A percentile compares a stretch with the other conserved stretches of the same genome.
These are phyloP conservation scores for Yamadazyma buinensis DNA, from an alignment of 1,139 yeast species.

Conservation along the genomic window DNA sequence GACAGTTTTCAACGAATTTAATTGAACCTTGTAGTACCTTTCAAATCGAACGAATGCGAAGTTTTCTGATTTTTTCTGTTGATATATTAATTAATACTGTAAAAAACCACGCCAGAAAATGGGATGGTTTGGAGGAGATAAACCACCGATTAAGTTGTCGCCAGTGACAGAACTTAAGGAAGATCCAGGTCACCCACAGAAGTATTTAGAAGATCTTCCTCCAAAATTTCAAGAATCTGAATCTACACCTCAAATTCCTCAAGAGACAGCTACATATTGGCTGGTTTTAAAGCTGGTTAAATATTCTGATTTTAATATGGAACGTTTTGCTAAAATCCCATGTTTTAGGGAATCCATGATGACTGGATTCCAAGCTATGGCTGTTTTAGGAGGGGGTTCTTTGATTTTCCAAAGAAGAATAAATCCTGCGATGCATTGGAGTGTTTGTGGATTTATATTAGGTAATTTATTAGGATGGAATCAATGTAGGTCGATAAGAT, in stretches of 20 bases:
- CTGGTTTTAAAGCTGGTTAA: conserved; percentile 31
- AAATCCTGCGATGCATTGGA: conserved; percentile 72
- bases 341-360: conserved; percentile 89
- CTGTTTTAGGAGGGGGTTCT: conserved; percentile 71
- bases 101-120: too few species aligned
- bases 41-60: conserved; percentile 3
- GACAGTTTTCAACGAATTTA: too few species aligned
- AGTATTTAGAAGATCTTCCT: conserved; percentile 34
- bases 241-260: conserved; percentile 9
- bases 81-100: too few species aligned
- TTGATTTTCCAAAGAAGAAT: conserved; percentile 65
- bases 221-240: conserved; percentile 45
- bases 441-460: conserved; percentile 70
- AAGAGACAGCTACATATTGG: conserved; percentile 12
- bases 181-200: conserved; percentile 13
- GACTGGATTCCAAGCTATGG: conserved; percentile 83
- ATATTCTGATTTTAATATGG: conserved; percentile 52
- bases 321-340: conserved; percentile 63
- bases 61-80: background rate
- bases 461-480: conserved; percentile 92
- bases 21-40: too few species aligned
- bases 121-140: conserved; percentile 30
- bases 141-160: conserved; percentile 25
- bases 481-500: conserved; percentile 74
- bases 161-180: conserved; percentile 21